Evolutionary conservation across 768 basidiomycete genomes (phyloP).

Genomic region (Hemileccinum rubropunctum): DNA sequence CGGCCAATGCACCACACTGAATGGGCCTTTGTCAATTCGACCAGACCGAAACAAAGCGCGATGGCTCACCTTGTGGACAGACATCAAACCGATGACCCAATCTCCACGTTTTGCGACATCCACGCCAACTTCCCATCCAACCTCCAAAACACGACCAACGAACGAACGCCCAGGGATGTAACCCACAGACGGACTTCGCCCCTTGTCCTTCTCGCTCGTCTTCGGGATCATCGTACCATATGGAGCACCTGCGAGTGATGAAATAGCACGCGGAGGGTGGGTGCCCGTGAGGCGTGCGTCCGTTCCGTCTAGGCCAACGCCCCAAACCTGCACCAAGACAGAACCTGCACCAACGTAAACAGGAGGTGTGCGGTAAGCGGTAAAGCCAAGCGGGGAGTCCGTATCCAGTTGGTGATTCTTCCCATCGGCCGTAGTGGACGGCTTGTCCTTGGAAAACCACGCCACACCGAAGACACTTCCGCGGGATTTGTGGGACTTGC

Average conservation of each 20-base stretch:
- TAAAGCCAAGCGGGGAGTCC: slow-evolving; percentile 55
- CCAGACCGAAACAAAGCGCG: slow-evolving; percentile 1
- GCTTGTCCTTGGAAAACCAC: slow-evolving; percentile 31
- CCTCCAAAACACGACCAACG: slow-evolving; percentile 78
- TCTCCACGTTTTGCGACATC: slow-evolving; percentile 70
- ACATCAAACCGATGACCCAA: slow-evolving; percentile 81
- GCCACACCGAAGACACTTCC: slow-evolving; percentile 24
- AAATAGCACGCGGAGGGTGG: slow-evolving; percentile 12
- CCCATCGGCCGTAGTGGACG: slow-evolving; percentile 6
- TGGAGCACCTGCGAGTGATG: slow-evolving; percentile 17
- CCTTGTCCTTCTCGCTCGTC: slow-evolving; percentile 26
- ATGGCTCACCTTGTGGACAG: slow-evolving; percentile 70
- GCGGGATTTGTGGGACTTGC: slow-evolving; percentile 19
- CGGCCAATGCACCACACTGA: slow-evolving; percentile 83
- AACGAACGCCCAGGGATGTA: slow-evolving; percentile 88
- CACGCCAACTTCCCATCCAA: slow-evolving; percentile 63
- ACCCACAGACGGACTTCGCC: slow-evolving; percentile 42
- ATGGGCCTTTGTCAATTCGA: slow-evolving; percentile 9
- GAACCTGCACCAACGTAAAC: slow-evolving; percentile 63
- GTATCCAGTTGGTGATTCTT: slow-evolving; percentile 7
- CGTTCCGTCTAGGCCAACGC: slow-evolving; percentile 76
- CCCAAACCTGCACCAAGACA: slow-evolving; percentile 86
- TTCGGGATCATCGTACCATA: slow-evolving; percentile 20
- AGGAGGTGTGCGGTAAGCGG: slow-evolving; percentile 71
- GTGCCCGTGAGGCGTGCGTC: slow-evolving; percentile 68